phyloP scores from a whole-genome alignment of 352 stramenopile species.

The Phytophthora rubi region DNA sequence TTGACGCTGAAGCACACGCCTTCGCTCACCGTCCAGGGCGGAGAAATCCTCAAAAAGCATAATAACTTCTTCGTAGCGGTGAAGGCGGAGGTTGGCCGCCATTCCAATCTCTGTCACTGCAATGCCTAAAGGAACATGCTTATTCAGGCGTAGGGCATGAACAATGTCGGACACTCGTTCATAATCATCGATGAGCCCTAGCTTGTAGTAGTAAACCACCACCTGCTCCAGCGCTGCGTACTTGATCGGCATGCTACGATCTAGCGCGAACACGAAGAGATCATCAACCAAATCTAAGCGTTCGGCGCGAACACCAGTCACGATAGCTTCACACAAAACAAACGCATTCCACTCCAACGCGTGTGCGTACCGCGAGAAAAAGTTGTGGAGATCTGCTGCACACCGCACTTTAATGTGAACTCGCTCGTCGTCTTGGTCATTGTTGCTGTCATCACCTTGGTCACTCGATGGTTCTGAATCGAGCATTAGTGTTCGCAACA shows the following conservation, averaged over 20 bases:
- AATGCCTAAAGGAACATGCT: constrained; percentile 76
- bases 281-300: constrained; percentile 64
- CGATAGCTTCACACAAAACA: constrained; percentile 68
- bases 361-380: constrained; percentile 54
- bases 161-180: constrained; percentile 73
- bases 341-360: constrained; percentile 74
- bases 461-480: constrained; percentile 14
- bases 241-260: constrained; percentile 74
- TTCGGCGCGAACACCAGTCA: constrained; percentile 56
- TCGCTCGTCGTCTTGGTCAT: constrained; percentile 5
- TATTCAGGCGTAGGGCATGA: constrained; percentile 69
- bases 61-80: constrained; percentile 63
- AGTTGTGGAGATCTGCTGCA: constrained; percentile 50
- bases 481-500: constrained; percentile 52
- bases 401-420: constrained; percentile 19
- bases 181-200: constrained; percentile 63
- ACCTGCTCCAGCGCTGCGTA: constrained; percentile 78
- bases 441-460: constrained; percentile 16
- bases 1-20: constrained; percentile 55
- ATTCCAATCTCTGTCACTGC: constrained; percentile 80
- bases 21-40: constrained; percentile 61
- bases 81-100: constrained; percentile 64
- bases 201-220: constrained; percentile 74
- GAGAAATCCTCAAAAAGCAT: constrained; percentile 83
- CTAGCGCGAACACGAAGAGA: constrained; percentile 63